Percentiles rank a stretch among this genome's conserved stretches.
phyloP scores from a whole-genome alignment of 192 early-diverging fungal species.

The Coemansia sp. region DNA sequence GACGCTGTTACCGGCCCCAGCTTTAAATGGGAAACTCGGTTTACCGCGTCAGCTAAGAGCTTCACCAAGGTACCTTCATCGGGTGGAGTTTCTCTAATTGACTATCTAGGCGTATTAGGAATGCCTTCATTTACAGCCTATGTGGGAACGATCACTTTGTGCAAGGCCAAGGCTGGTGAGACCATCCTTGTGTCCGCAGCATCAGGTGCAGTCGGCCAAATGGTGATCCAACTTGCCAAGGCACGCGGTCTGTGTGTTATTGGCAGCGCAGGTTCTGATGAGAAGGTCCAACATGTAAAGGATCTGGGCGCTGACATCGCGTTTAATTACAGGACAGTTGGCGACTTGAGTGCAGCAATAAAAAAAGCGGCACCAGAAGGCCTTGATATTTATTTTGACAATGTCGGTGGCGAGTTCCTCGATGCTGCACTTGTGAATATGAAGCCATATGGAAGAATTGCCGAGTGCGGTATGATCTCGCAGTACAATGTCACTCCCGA shows the following conservation, averaged over 20 bases:
- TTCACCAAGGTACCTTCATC: slow-evolving; percentile 17
- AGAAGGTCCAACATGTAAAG: slow-evolving; percentile 73
- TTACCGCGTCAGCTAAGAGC: slow-evolving; percentile 35
- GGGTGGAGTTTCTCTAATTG: slow-evolving; percentile 5
- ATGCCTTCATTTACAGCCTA: slow-evolving; percentile 86
- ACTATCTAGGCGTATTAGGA: slow-evolving; percentile 60
- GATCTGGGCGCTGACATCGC: slow-evolving; percentile 76
- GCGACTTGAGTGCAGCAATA: slow-evolving; percentile 53
- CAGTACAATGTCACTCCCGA: slow-evolving; percentile 63
- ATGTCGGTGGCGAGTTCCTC: slow-evolving; percentile 79
- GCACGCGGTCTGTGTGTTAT: slow-evolving; percentile 75
- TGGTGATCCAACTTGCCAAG: slow-evolving; percentile 83
- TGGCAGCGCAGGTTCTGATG: slow-evolving; percentile 79
- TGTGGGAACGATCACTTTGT: slow-evolving; percentile 60
- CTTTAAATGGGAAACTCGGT: slow-evolving; percentile 60
- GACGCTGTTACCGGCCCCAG: slow-evolving; percentile 62
- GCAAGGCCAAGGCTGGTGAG: slow-evolving; percentile 76
- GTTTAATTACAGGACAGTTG: slow-evolving; percentile 90
- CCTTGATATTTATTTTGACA: slow-evolving; percentile 86
- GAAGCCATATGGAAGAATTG: slow-evolving; percentile 66
- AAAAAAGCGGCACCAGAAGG: slow-evolving; percentile 68
- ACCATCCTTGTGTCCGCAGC: slow-evolving; percentile 82
- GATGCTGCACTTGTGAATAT: slow-evolving; percentile 66
- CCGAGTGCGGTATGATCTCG: slow-evolving; percentile 74
- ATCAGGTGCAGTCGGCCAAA: slow-evolving; percentile 74